Percentiles rank a stretch among this genome's conserved stretches.
Conservation (phyloP, 495 filamentous ascomycete species). For the Tuber brumale region DNA sequence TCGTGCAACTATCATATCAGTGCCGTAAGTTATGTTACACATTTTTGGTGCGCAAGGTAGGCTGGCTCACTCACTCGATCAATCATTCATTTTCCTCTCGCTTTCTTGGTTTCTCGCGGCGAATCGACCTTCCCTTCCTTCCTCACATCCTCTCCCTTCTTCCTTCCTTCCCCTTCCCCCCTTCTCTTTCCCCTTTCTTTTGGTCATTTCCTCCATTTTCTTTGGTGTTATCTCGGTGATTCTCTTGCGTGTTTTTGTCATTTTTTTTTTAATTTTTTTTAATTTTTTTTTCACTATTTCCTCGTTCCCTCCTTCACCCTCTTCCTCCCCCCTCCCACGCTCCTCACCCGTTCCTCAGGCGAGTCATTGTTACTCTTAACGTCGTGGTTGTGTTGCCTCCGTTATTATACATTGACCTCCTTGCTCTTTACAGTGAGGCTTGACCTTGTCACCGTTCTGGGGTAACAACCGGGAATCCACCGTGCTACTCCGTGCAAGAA, state of each 20-base stretch:
- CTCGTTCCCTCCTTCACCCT: conserved; percentile 6
- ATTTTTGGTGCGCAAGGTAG: conserved; percentile 13
- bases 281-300: background rate
- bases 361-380: background rate
- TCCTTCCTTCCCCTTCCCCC: background rate
- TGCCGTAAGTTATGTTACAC: conserved; percentile 3
- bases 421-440: background rate
- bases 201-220: conserved; percentile 20
- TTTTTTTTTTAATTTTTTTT: background rate
- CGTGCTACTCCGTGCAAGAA: background rate
- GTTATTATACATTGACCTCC: background rate
- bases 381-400: background rate
- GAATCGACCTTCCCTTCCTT: background rate
- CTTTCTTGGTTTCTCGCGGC: background rate
- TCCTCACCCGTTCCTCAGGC: background rate
- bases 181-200: conserved; percentile 18
- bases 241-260: conserved; percentile 13
- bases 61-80: conserved; percentile 7
- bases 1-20: conserved; percentile 25
- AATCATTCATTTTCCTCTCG: background rate
- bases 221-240: conserved; percentile 23
- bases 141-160: background rate
- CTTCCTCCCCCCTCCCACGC: background rate
- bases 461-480: background rate
- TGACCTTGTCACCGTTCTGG: background rate